Evolutionary conservation across 306 rosid species (phyloP).

Genomic region (Cicer cuneatum): DNA sequence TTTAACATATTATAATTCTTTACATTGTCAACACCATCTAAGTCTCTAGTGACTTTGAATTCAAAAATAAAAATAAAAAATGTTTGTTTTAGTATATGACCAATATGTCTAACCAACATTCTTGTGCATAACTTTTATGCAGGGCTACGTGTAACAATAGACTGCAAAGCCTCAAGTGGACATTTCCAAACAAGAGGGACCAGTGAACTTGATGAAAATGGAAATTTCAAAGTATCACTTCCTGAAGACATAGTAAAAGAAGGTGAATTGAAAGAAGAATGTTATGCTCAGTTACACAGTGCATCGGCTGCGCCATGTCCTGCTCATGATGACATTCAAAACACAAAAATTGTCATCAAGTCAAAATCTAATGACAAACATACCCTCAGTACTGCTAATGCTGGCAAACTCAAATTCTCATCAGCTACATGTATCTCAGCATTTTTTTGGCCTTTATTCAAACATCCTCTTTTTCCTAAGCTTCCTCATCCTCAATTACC

Average conservation of each 20-base stretch:
- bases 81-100: neutral
- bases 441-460: constrained; percentile 60
- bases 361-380: constrained; percentile 58
- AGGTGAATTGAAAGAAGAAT: constrained; percentile 68
- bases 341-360: constrained; percentile 60
- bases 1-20: neutral
- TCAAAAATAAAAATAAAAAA: too few species aligned
- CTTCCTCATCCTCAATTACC: constrained; percentile 50
- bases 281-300: constrained; percentile 84
- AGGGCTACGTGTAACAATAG: constrained; percentile 77
- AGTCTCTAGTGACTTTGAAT: too few species aligned
- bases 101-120: neutral
- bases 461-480: constrained; percentile 56
- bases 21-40: neutral
- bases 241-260: constrained; percentile 64
- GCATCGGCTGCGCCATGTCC: constrained; percentile 72
- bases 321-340: constrained; percentile 57
- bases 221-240: constrained; percentile 69
- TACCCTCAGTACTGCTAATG: constrained; percentile 48
- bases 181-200: constrained; percentile 62
- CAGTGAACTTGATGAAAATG: constrained; percentile 67
- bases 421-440: constrained; percentile 71
- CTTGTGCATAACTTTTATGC: constrained; percentile 23
- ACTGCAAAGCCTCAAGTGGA: constrained; percentile 73
- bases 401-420: constrained; percentile 68